A percentile compares a stretch with the other conserved stretches of the same genome.
Conservation (phyloP, 1,284 basidiomycete genomes). For the Cryptococcus neoformans region DNA sequence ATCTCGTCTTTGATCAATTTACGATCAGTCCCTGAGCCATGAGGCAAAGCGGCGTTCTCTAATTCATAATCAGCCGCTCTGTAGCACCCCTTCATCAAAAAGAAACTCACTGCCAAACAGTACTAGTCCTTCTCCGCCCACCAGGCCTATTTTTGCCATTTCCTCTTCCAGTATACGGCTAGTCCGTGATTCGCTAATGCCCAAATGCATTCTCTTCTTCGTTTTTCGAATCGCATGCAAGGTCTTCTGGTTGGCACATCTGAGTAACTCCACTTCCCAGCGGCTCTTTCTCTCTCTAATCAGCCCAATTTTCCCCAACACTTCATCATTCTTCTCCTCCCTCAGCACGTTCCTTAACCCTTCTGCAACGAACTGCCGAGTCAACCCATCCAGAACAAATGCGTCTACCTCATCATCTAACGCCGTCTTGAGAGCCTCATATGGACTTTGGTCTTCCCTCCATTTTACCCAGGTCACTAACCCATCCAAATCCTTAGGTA, state of each 20-base stretch:
- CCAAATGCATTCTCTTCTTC: constrained; percentile 59
- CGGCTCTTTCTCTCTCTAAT: constrained; percentile 70
- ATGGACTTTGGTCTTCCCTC: constrained; percentile 71
- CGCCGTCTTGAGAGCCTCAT: constrained; percentile 55
- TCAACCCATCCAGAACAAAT: constrained; percentile 62
- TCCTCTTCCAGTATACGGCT: constrained; percentile 58
- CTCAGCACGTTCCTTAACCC: constrained; percentile 46
- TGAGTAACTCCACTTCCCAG: constrained; percentile 67
- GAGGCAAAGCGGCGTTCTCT: constrained; percentile 82
- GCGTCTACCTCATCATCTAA: constrained; percentile 43
- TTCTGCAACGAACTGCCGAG: constrained; percentile 55
- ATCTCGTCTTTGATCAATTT: constrained; percentile 60
- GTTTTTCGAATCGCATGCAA: constrained; percentile 68
- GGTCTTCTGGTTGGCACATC: constrained; percentile 75
- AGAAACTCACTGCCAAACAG: constrained; percentile 69
- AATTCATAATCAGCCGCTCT: background rate
- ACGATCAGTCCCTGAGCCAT: constrained; percentile 71
- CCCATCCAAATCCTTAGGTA: constrained; percentile 52
- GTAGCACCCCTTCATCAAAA: background rate
- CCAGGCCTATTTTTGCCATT: constrained; percentile 59
- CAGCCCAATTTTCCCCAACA: constrained; percentile 53
- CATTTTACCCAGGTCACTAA: constrained; percentile 61
- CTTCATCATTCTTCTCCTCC: constrained; percentile 53
- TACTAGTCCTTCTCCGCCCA: constrained; percentile 60
- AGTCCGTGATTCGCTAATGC: constrained; percentile 71